These are phyloP conservation scores for Cucumis hystrix DNA, from an alignment of 306 rosid species.

Conservation along the genomic window DNA sequence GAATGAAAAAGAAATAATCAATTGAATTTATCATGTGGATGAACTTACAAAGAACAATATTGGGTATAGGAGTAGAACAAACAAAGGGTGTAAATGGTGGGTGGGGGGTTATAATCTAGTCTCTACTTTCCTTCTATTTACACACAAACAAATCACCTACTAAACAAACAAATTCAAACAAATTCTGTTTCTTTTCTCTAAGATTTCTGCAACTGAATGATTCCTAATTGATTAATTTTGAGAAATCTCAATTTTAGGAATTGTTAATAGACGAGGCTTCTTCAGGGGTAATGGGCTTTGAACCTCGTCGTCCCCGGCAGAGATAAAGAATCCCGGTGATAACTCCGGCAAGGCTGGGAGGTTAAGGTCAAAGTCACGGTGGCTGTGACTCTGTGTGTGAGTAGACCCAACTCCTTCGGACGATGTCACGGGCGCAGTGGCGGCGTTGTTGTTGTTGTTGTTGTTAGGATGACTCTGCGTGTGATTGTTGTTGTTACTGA, in stretches of 20 bases:
- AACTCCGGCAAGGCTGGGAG: slow-evolving; percentile 75
- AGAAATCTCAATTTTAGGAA: slow-evolving; percentile 36
- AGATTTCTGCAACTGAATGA: neutral
- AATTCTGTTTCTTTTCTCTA: neutral
- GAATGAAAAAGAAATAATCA: neutral
- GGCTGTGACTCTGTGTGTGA: slow-evolving; percentile 34
- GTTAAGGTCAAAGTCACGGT: slow-evolving; percentile 71
- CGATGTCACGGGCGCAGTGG: slow-evolving; percentile 20
- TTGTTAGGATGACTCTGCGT: neutral
- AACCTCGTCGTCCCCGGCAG: slow-evolving; percentile 67
- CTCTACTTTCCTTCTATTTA: neutral
- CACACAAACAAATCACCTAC: neutral
- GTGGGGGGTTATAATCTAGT: neutral
- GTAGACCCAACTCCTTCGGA: slow-evolving; percentile 85
- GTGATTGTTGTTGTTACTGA: neutral
- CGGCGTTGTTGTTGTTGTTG: slow-evolving; percentile 14
- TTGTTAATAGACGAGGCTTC: slow-evolving; percentile 41
- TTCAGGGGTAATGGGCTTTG: slow-evolving; percentile 74
- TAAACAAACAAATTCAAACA: neutral
- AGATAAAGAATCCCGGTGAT: slow-evolving; percentile 19
- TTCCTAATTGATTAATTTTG: slow-evolving; percentile 4
- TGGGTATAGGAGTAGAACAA: neutral
- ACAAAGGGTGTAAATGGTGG: neutral
- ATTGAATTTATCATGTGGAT: neutral
- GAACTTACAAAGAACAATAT: neutral